Evolutionary conservation across 805 yeast genomes (phyloP).

Genomic region (Metschnikowia aberdeeniae): DNA sequence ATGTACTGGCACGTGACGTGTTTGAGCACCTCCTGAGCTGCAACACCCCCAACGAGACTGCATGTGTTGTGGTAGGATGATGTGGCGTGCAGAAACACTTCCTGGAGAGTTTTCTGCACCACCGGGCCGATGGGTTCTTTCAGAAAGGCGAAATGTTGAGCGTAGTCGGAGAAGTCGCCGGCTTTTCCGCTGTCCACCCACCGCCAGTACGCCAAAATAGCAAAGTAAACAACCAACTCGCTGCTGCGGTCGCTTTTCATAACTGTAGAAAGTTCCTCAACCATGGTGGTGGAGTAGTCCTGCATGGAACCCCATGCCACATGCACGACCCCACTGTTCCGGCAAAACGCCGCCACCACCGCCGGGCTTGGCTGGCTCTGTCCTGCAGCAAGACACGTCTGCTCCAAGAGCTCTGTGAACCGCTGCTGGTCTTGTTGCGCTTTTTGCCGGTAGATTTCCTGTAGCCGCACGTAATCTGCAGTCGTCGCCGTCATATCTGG

Average conservation of each 20-base stretch:
- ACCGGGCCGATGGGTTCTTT: conserved; percentile 14
- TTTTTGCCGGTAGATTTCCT: conserved; percentile 53
- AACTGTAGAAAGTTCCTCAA: neutral
- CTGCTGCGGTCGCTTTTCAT: neutral
- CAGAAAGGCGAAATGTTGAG: conserved; percentile 18
- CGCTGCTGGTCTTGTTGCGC: conserved; percentile 45
- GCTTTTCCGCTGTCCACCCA: conserved; percentile 21
- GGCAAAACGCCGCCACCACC: conserved; percentile 49
- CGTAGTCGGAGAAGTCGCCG: conserved; percentile 20
- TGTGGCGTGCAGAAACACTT: conserved; percentile 36
- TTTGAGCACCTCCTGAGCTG: conserved; percentile 80
- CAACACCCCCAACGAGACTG: conserved; percentile 79
- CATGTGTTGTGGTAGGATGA: conserved; percentile 54
- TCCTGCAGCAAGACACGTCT: conserved; percentile 24
- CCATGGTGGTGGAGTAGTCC: conserved; percentile 1
- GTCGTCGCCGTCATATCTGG: conserved; percentile 92
- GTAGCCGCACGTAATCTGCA: conserved; percentile 52
- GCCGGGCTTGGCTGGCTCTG: conserved; percentile 26
- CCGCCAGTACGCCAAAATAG: conserved; percentile 34
- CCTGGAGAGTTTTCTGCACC: conserved; percentile 22
- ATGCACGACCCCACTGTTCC: conserved; percentile 51
- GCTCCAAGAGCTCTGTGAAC: conserved; percentile 34
- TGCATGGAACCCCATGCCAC: conserved; percentile 45
- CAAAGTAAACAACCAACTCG: conserved; percentile 37
- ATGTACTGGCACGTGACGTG: conserved; percentile 72